phyloP scores from a whole-genome alignment of 2,329 filamentous ascomycete species.

The Talaromyces sp. region DNA sequence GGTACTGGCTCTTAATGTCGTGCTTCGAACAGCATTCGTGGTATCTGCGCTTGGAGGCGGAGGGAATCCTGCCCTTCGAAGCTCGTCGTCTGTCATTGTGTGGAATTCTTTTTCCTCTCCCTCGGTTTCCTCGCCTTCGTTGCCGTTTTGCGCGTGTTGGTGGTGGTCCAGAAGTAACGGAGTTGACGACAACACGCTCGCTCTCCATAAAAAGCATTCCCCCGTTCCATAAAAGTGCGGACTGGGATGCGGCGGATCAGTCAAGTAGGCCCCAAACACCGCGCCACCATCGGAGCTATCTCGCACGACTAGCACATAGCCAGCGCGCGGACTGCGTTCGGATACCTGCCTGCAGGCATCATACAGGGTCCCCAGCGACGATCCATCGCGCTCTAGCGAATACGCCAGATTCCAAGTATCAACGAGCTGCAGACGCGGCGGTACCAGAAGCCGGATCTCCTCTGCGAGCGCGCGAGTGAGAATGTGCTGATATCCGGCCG shows the following conservation, averaged over 20 bases:
- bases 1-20: slow-evolving; percentile 44
- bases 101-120: not conserved
- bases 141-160: slow-evolving; percentile 23
- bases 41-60: slow-evolving; percentile 65
- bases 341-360: slow-evolving; percentile 64
- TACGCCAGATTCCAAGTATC: slow-evolving; percentile 85
- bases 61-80: slow-evolving; percentile 53
- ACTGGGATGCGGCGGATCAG: slow-evolving; percentile 74
- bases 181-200: slow-evolving; percentile 56
- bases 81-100: slow-evolving; percentile 32
- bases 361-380: slow-evolving; percentile 80
- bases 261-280: slow-evolving; percentile 89
- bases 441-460: slow-evolving; percentile 85
- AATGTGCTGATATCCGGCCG: slow-evolving; percentile 51
- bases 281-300: slow-evolving; percentile 50
- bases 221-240: slow-evolving; percentile 91
- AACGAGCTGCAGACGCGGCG: slow-evolving; percentile 76
- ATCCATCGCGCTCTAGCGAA: slow-evolving; percentile 86
- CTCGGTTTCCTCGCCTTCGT: not conserved
- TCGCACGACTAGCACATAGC: slow-evolving; percentile 81
- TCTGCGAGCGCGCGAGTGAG: slow-evolving; percentile 72
- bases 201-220: slow-evolving; percentile 90
- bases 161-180: slow-evolving; percentile 21
- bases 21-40: slow-evolving; percentile 54
- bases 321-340: slow-evolving; percentile 62